These are phyloP conservation scores for Spathaspora girioi DNA, from an alignment of 805 yeast genomes.

Conservation along the genomic window DNA sequence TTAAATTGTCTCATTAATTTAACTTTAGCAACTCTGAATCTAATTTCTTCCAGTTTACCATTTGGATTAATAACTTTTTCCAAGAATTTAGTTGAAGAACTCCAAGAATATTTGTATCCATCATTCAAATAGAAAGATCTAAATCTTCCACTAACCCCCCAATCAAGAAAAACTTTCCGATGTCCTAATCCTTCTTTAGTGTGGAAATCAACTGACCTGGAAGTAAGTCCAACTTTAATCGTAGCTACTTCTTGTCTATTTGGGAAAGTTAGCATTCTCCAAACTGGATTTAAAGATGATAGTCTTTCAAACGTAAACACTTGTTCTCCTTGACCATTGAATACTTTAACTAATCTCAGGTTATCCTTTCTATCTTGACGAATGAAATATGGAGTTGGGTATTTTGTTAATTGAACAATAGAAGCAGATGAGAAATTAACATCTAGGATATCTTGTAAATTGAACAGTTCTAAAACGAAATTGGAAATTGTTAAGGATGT, in stretches of 20 bases:
- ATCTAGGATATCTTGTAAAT: slow-evolving; percentile 34
- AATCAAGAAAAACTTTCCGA: slow-evolving; percentile 35
- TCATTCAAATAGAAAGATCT: slow-evolving; percentile 49
- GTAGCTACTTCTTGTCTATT: slow-evolving; percentile 47
- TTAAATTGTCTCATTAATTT: slow-evolving; percentile 55
- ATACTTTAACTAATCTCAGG: slow-evolving; percentile 46
- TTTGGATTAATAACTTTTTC: slow-evolving; percentile 53
- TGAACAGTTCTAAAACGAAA: slow-evolving; percentile 41
- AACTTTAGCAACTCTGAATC: slow-evolving; percentile 53
- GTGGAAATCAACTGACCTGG: slow-evolving; percentile 48
- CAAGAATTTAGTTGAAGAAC: slow-evolving; percentile 46
- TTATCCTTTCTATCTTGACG: slow-evolving; percentile 48
- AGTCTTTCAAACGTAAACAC: slow-evolving; percentile 50
- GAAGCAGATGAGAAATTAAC: slow-evolving; percentile 37
- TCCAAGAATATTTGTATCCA: slow-evolving; percentile 57
- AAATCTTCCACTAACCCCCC: slow-evolving; percentile 35
- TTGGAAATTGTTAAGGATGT: slow-evolving; percentile 36
- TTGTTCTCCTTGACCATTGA: slow-evolving; percentile 38
- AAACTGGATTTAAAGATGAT: slow-evolving; percentile 44
- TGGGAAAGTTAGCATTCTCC: slow-evolving; percentile 48
- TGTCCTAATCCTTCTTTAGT: slow-evolving; percentile 42
- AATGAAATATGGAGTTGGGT: slow-evolving; percentile 42
- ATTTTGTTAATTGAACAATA: slow-evolving; percentile 35
- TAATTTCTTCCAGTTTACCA: slow-evolving; percentile 52
- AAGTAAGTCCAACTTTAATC: slow-evolving; percentile 45